Conservation (phyloP, 306 rosid genomes). For the Trifolium fragiferum region DNA sequence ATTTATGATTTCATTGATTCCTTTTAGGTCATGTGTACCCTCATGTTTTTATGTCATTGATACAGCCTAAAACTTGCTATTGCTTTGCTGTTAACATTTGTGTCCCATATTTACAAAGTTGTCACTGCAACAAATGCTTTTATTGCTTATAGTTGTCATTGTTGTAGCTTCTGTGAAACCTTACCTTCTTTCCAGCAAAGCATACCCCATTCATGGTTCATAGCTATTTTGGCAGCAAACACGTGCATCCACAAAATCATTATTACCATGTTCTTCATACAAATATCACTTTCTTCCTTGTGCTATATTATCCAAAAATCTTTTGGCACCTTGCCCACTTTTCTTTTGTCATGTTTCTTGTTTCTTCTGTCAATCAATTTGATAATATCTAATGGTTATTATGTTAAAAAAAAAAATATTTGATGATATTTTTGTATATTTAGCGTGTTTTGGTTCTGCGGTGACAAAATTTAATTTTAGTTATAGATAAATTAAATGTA, state of each 20-base stretch:
- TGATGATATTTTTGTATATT: too few species aligned
- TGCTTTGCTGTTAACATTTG: slow-evolving; percentile 66
- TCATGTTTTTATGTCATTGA: slow-evolving; percentile 45
- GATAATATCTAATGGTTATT: too few species aligned
- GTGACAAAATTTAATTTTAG: not conserved
- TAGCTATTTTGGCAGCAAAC: slow-evolving; percentile 45
- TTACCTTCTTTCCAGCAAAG: slow-evolving; percentile 79
- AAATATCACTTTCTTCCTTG: slow-evolving; percentile 34
- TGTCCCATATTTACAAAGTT: slow-evolving; percentile 50
- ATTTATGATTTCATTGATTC: slow-evolving; percentile 49
- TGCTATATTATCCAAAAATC: slow-evolving; percentile 41
- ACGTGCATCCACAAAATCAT: slow-evolving; percentile 47
- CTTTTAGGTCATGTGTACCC: slow-evolving; percentile 49
- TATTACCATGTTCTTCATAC: slow-evolving; percentile 35
- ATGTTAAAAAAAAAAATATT: too few species aligned
- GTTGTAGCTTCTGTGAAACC: slow-evolving; percentile 52
- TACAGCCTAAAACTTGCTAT: slow-evolving; percentile 57
- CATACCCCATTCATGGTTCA: slow-evolving; percentile 57
- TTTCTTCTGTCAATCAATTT: slow-evolving; percentile 33
- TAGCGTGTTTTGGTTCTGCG: not conserved
- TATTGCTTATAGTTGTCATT: slow-evolving; percentile 65
- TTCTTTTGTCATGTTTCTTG: slow-evolving; percentile 32
- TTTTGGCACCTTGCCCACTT: slow-evolving; percentile 37
- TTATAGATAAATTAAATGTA: not conserved
- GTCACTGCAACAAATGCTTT: slow-evolving; percentile 47